Evolutionary conservation across 306 rosid species (phyloP), one percentile per base, ranked within the genome.

Genomic region (Glycine latifolia): DNA sequence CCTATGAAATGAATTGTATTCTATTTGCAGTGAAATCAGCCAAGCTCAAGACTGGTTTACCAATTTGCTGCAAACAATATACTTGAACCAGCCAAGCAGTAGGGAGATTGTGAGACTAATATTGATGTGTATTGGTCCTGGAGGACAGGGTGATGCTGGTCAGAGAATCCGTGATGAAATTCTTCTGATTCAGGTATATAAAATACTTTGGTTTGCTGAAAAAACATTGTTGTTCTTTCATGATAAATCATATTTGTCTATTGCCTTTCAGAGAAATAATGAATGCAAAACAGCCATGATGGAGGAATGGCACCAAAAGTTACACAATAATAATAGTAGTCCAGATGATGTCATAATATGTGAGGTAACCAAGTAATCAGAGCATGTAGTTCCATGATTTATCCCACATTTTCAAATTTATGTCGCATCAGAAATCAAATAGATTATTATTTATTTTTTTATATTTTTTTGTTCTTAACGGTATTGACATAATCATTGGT

Each of bases 211-310:
- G 13, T 26, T 61, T 61, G 3, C 43, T 10, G 43, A 61, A 61
- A 61, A 10, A 61, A 10, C 41, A 26, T 60, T 4, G 15, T 61
- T 26, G 43, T 61, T 26, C 67, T 59, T 59, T 39, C 37, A 26
- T 31, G 43, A 61, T 61, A 26, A 61, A 26, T 26, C 8, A 31
- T 61, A 61, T 10, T 17, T 4, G 8, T 61, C 13, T 61, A 4
- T 61, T 61, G n/a, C 15, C 67, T 61, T 61, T 26, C 67, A 61
- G 67, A 61, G 67, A 61, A 61, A 61, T 61, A 61, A 61, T 61
- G 43, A 61, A n/a, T 10, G 67, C 67, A 61, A 61, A 61, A 26
- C 43, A 3, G 67, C 43, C 67, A 61, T 61, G 43, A 61, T 26
- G 67, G 67, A 61, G 67, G 67, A 61, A 61, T 61, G 67, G 43